Percentiles rank a stretch among this genome's conserved stretches.
These are phyloP conservation scores for Pisolithus orientalis DNA, from an alignment of 768 basidiomycete genomes.

Conservation along the genomic window DNA sequence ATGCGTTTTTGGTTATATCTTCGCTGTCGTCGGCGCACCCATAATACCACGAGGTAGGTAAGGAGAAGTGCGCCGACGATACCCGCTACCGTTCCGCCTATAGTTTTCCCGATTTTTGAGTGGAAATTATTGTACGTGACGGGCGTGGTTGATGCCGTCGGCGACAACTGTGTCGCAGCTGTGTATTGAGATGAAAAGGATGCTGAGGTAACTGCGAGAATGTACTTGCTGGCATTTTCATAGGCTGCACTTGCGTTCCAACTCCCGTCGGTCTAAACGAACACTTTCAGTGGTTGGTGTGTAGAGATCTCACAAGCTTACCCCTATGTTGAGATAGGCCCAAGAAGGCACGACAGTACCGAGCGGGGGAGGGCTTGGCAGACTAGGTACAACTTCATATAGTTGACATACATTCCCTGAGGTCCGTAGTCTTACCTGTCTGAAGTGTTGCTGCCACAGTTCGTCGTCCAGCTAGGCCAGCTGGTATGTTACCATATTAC, in stretches of 20 bases:
- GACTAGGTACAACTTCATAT: slow-evolving; percentile 4
- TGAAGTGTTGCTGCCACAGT: neutral
- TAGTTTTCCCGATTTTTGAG: slow-evolving; percentile 11
- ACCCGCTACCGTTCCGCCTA: slow-evolving; percentile 16
- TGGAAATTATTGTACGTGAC: neutral
- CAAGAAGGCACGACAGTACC: slow-evolving; percentile 20
- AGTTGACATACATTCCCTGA: neutral
- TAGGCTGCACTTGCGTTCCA: slow-evolving; percentile 4
- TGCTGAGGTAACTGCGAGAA: neutral
- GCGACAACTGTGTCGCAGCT: neutral
- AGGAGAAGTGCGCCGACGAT: slow-evolving; percentile 8
- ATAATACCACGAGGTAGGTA: slow-evolving; percentile 7
- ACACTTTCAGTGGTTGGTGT: neutral
- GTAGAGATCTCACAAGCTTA: neutral
- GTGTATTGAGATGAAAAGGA: neutral
- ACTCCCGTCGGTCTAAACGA: neutral
- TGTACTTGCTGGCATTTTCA: neutral
- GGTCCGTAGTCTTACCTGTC: neutral
- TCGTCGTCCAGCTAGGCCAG: slow-evolving; percentile 2
- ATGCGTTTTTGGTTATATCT: neutral
- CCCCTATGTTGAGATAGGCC: slow-evolving; percentile 17
- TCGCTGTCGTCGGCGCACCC: slow-evolving; percentile 14
- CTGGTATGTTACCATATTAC: neutral
- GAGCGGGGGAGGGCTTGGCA: slow-evolving; percentile 16
- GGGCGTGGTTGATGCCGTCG: neutral